Base-by-base conservation (phyloP, 2,329 filamentous ascomycete genomes). In the Trichoderma simmonsii region DNA sequence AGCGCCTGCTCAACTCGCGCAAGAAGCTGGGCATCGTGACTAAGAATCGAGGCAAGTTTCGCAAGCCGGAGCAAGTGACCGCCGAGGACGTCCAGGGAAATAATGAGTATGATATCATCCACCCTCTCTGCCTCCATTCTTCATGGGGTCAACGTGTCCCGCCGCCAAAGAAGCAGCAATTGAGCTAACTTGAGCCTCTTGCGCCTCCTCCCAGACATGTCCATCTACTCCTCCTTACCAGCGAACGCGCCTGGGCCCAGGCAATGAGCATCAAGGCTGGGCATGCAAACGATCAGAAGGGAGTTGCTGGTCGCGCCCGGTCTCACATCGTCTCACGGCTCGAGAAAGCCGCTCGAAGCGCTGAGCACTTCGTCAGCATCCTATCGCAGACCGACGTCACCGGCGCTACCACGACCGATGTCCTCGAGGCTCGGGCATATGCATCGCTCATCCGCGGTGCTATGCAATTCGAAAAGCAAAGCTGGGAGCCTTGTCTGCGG, bases 161-260 rank as follows among this genome's bases (percentile, higher is more conserved):
- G 39, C 39, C 32, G 34, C 7, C 36, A n/a, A 43, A 43, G 18
- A n/a, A 43, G 56, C 65, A 26, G 36, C 18, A 60, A 43, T 76
- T 32, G 67, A 69, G 39, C 67, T 61, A 43, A 51, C 56, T 11
- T 12, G 39, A 26, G 1, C 39, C 12, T 60, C 14, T 54, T 54
- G 26, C 18, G 39, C 57, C n/a, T 21, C 39, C n/a, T 24, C 7
- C 34, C 15, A 97, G 93, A 81, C 93, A 91, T 82, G 88, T 91
- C 63, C 87, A 92, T 75, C 86, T 98, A n/a, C 86, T 95, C 36
- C 87, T 99, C 71, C 89, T 98, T 78, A 93, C 90, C 51, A 91
- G 95, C 73, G 96, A 99, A 84, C 89, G 96, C 75, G 93, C 95
- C 66, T 98, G 94, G 93, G 95, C 96, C 48, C 92, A 97, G 81